Evolutionary conservation across 2,329 filamentous ascomycete genomes (phyloP).

Genomic region (Triangularia verruculosa): DNA sequence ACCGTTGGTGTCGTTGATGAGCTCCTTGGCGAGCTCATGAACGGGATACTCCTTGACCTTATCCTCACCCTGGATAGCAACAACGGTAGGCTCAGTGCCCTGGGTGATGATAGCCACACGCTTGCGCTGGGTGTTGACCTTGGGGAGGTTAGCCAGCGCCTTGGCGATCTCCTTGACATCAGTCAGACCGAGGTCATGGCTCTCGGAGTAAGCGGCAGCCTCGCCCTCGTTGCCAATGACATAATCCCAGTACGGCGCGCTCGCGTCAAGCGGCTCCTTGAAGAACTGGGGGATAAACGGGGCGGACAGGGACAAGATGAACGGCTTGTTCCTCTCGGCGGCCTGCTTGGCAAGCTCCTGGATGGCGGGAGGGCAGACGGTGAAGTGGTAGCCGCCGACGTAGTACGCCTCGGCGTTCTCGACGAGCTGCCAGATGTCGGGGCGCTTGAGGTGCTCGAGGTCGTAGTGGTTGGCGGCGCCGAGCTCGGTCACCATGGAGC

Average conservation of each 20-base stretch:
- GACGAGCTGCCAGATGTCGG: conserved; percentile 87
- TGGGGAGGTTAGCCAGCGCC: conserved; percentile 81
- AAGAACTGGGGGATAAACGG: conserved; percentile 98
- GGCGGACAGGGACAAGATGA: conserved; percentile 87
- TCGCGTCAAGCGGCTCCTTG: conserved; percentile 88
- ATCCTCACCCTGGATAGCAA: conserved; percentile 70
- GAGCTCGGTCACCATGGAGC: conserved; percentile 91
- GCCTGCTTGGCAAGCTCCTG: conserved; percentile 89
- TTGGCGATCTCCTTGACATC: conserved; percentile 83
- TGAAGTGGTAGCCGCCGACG: conserved; percentile 95
- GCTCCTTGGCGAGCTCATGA: conserved; percentile 68
- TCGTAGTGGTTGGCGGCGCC: conserved; percentile 97
- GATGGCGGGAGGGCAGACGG: conserved; percentile 88
- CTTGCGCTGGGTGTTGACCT: conserved; percentile 83
- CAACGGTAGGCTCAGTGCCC: conserved; percentile 84
- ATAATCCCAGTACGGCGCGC: conserved; percentile 90
- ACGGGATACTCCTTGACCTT: conserved; percentile 76
- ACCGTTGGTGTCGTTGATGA: conserved; percentile 95
- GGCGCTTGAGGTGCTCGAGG: conserved; percentile 85
- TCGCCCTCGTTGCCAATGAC: conserved; percentile 97
- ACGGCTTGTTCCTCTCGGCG: conserved; percentile 82
- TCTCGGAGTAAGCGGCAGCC: conserved; percentile 81
- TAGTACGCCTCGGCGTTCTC: conserved; percentile 88
- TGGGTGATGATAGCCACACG: conserved; percentile 91
- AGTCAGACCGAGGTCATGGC: conserved; percentile 69